phyloP scores from a whole-genome alignment of 164 flowering plant species.

The Nymphaea thermarum region DNA sequence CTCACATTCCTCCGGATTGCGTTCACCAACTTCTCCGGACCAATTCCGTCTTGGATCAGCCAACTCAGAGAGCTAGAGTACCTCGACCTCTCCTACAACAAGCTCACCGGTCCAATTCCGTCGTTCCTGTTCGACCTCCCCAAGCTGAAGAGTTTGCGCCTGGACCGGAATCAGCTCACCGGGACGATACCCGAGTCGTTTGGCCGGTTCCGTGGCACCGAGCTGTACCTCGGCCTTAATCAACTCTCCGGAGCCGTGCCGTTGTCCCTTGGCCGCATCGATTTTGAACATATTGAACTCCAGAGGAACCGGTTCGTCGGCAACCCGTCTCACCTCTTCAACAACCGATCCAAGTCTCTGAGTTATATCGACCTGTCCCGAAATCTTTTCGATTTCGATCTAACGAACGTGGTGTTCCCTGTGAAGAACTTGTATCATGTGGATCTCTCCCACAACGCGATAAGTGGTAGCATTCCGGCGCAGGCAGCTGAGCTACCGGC shows the following conservation, averaged over 20 bases:
- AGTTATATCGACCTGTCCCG: slow-evolving; percentile 25
- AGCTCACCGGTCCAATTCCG: slow-evolving; percentile 54
- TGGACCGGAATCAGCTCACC: slow-evolving; percentile 2
- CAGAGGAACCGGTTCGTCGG: neutral
- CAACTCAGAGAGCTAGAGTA: slow-evolving; percentile 25
- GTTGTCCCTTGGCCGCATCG: neutral
- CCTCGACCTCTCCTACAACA: slow-evolving; percentile 49
- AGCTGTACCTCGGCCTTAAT: neutral
- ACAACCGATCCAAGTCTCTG: neutral
- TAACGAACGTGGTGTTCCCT: slow-evolving; percentile 36
- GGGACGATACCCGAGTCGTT: neutral
- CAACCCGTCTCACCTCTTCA: slow-evolving; percentile 1
- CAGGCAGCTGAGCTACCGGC: slow-evolving; percentile 5
- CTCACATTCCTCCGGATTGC: slow-evolving; percentile 33
- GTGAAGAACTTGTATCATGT: slow-evolving; percentile 13
- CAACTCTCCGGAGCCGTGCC: neutral
- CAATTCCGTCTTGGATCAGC: slow-evolving; percentile 14
- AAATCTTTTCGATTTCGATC: slow-evolving; percentile 46
- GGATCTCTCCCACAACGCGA: slow-evolving; percentile 41
- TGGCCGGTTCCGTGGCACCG: slow-evolving; percentile 1
- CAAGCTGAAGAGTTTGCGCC: neutral
- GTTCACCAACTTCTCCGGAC: slow-evolving; percentile 30
- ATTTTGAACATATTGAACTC: neutral
- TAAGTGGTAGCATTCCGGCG: slow-evolving; percentile 33
- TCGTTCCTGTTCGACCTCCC: slow-evolving; percentile 2